Evolutionary conservation across 495 filamentous ascomycete species (phyloP), one percentile per base, ranked within the genome.

Genomic region (Penicillium coffeae): DNA sequence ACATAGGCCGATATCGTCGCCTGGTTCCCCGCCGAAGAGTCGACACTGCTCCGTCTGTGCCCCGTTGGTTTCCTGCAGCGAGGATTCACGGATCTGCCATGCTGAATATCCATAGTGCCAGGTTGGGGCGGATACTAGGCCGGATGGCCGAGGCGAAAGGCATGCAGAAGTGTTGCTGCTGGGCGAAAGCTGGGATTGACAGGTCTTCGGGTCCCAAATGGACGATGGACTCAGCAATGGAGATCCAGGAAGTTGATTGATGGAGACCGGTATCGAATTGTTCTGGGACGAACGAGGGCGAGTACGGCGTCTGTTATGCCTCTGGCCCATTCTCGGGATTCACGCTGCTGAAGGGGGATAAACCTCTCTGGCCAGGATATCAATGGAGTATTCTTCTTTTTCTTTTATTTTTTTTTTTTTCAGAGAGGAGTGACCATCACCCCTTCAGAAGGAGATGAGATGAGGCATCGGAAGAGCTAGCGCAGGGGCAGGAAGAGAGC

Each of bases 251-350:
- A 25, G 7, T 15, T 48, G 38, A 44, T 14, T 41, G 36, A 50
- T 4, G 21, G 37, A n/a, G n/a, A n/a, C n/a, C 33, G 50, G 7
- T 18, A 38, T 18, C 34, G 12, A 33, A 15, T 51, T 48, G 52
- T 60, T 56, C 54, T 66, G 66, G 45, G 63, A 63, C 51, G 69
- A 72, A 50, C 69, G 68, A 55, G 66, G 65, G 46, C 71, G 68
- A 52, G 70, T 73, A 30, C 71, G 69, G 46, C 71, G 71, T 69
- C 71, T 59, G 47, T 76, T 76, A 48, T 76, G 71, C 44, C 70
- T 64, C 55, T 74, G 73, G 57, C 71, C 71, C 73, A 76, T 74
- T 48, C 65, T 70, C 46, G 39, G 25, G 25, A 30, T 30, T 30
- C 25, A 30, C n/a, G n/a, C n/a, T n/a, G 19, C 16, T 9, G 14